Evolutionary conservation across 2,329 filamentous ascomycete species (phyloP).

Genomic region (Fusarium nygamai): DNA sequence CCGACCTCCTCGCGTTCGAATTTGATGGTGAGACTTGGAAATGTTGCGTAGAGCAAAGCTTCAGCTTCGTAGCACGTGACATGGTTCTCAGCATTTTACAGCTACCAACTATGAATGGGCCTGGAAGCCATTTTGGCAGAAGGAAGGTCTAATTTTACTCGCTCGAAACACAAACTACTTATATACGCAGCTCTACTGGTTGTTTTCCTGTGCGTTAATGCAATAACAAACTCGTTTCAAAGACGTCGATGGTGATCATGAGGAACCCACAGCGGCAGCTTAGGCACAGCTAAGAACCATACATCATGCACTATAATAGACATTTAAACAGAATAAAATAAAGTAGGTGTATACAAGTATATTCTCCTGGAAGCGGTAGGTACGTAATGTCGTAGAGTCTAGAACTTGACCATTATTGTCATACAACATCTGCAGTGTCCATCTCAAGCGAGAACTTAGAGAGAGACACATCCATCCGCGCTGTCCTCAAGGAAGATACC

Average conservation of each 20-base stretch:
- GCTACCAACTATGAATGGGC: background rate
- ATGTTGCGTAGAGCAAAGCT: background rate
- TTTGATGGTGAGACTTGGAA: background rate
- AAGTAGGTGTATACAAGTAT: background rate
- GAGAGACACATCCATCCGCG: conserved; percentile 49
- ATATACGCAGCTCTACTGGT: background rate
- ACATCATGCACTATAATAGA: background rate
- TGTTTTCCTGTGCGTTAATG: accelerated
- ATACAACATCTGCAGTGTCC: background rate
- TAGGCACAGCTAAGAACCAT: background rate
- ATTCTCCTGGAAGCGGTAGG: background rate
- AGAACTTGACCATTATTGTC: background rate
- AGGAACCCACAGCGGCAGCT: too few relatives aligned
- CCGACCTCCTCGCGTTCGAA: background rate
- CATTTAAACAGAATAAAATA: background rate
- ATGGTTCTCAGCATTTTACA: background rate
- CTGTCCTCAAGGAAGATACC: conserved; percentile 65
- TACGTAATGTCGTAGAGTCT: background rate
- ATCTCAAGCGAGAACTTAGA: background rate
- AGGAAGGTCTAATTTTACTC: background rate
- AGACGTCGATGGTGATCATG: background rate
- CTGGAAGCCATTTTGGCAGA: background rate
- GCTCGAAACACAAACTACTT: background rate
- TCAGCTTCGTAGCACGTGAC: background rate
- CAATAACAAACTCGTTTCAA: background rate